These are phyloP conservation scores for Aquanectria penicillioides DNA, from an alignment of 2,329 filamentous ascomycete species.

Conservation along the genomic window DNA sequence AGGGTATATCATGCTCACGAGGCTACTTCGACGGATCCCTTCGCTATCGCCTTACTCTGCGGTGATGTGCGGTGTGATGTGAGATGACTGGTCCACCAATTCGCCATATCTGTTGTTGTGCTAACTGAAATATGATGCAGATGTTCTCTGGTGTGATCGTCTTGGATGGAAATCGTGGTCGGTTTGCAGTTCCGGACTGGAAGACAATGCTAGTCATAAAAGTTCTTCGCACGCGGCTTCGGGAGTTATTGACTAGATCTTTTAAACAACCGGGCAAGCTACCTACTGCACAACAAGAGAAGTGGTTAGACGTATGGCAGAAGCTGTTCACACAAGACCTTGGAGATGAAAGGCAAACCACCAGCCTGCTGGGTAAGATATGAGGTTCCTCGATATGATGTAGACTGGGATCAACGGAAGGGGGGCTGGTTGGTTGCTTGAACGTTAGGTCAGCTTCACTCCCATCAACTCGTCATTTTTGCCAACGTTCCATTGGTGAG, in stretches of 20 bases:
- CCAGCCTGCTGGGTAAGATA: slow-evolving; percentile 42
- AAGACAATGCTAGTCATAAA: slow-evolving; percentile 92
- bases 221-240: slow-evolving; percentile 75
- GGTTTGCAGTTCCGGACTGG: slow-evolving; percentile 88
- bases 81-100: slow-evolving; percentile 42
- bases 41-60: slow-evolving; percentile 84
- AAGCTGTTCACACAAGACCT: slow-evolving; percentile 70
- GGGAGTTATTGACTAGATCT: slow-evolving; percentile 76
- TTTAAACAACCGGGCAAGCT: slow-evolving; percentile 75
- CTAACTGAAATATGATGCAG: slow-evolving; percentile 50
- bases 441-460: too few species aligned
- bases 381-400: slow-evolving; percentile 26
- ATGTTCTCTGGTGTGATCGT: slow-evolving; percentile 88
- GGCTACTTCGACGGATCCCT: slow-evolving; percentile 81
- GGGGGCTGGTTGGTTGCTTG: too few species aligned
- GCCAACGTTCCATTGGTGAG: too few species aligned
- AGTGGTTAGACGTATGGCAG: slow-evolving; percentile 81
- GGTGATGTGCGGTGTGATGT: slow-evolving; percentile 90
- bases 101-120: neutral
- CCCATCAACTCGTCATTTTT: too few species aligned
- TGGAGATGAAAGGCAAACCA: slow-evolving; percentile 44
- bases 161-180: slow-evolving; percentile 86
- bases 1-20: slow-evolving; percentile 91
- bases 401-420: neutral
- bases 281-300: slow-evolving; percentile 73